A percentile compares a stretch with the other conserved stretches of the same genome.
phyloP scores from a whole-genome alignment of 257 asterid genomes.

The Voacanga thouarsii region DNA sequence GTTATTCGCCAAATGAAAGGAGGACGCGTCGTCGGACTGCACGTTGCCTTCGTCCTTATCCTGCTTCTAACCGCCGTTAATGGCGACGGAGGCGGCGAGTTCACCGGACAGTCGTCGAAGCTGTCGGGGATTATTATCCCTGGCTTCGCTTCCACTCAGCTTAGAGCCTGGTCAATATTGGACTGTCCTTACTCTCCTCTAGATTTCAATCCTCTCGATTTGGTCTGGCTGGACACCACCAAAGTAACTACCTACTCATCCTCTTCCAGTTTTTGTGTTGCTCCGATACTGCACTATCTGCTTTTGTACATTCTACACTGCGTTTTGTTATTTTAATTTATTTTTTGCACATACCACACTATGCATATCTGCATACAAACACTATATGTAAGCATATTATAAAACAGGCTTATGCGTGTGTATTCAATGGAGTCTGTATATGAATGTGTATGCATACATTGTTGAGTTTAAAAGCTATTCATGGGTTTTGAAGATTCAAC shows the following conservation, averaged over 20 bases:
- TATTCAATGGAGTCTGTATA: not conserved
- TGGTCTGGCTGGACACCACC: constrained; percentile 97
- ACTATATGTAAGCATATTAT: not conserved
- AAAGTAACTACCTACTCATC: constrained; percentile 38
- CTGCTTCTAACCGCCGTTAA: constrained; percentile 27
- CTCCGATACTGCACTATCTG: not conserved
- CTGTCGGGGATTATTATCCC: constrained; percentile 93
- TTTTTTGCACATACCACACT: not conserved
- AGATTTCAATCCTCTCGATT: constrained; percentile 95
- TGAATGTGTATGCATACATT: not conserved
- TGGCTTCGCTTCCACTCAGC: constrained; percentile 96
- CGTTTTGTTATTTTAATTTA: not conserved
- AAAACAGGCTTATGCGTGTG: not conserved
- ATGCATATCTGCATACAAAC: not conserved
- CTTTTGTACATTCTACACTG: not conserved
- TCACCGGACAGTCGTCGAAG: constrained; percentile 47
- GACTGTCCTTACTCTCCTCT: constrained; percentile 98
- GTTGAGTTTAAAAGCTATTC: not conserved
- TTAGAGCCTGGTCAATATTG: constrained; percentile 93
- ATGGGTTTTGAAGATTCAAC: not conserved
- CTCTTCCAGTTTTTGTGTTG: not conserved
- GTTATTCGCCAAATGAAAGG: constrained; percentile 44
- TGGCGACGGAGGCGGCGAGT: constrained; percentile 40
- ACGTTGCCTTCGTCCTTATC: constrained; percentile 29
- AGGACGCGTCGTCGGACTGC: constrained; percentile 35